phyloP scores from a whole-genome alignment of 2,329 filamentous ascomycete species.

The Hypoxylon sp. region DNA sequence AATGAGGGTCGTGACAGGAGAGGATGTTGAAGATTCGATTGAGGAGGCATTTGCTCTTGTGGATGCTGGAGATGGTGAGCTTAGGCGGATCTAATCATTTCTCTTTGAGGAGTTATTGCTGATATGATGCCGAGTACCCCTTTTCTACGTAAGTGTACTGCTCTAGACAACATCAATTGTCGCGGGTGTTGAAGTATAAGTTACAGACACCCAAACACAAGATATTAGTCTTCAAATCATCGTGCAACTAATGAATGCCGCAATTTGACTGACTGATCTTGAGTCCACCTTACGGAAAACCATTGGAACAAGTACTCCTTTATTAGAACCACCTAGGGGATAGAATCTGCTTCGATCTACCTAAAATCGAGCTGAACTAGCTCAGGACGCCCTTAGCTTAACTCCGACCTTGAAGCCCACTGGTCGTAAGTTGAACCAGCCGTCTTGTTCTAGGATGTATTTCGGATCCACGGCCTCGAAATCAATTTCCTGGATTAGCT shows the following conservation, averaged over 20 bases:
- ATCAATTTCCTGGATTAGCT: constrained; percentile 62
- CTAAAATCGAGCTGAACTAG: neutral
- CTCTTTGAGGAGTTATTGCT: no score
- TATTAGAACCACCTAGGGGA: neutral
- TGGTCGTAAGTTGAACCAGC: constrained; percentile 69
- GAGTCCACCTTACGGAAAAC: neutral
- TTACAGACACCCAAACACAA: neutral
- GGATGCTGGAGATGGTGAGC: neutral
- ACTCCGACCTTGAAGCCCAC: constrained; percentile 62
- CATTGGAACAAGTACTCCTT: neutral
- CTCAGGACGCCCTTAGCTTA: constrained; percentile 54
- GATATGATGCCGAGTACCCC: no score
- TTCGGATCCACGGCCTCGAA: constrained; percentile 60
- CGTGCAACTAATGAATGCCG: neutral
- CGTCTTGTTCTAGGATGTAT: constrained; percentile 63
- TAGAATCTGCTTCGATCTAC: no score
- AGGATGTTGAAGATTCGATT: neutral
- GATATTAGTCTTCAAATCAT: neutral
- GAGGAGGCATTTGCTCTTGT: neutral
- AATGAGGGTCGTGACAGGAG: neutral
- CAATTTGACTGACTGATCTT: neutral
- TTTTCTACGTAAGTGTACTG: no score
- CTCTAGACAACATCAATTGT: no score
- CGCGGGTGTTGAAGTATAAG: neutral
- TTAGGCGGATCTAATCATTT: neutral